These are phyloP conservation scores for Eutrema yunnanense DNA, from an alignment of 345 rosid genomes.

Conservation along the genomic window DNA sequence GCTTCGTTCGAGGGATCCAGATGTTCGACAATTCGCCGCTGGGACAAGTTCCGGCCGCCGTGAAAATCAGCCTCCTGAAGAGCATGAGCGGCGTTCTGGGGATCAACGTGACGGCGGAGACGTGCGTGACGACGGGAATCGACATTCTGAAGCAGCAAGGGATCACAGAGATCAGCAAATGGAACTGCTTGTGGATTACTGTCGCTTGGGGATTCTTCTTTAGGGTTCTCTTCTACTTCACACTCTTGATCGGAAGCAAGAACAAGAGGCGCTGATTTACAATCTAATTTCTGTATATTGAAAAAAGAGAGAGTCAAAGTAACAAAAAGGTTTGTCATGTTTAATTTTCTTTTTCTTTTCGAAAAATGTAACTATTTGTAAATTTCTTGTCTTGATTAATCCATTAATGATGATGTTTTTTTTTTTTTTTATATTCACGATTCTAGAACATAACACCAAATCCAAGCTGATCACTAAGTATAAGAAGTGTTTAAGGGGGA, in stretches of 20 bases:
- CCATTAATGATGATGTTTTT: background rate
- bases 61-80: constrained; percentile 45
- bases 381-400: background rate
- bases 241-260: constrained; percentile 78
- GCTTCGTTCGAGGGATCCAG: constrained; percentile 70
- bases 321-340: background rate
- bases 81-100: constrained; percentile 64
- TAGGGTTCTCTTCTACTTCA: constrained; percentile 65
- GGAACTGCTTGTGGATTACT: constrained; percentile 81
- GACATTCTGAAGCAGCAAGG: constrained; percentile 61
- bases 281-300: background rate
- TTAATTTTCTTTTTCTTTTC: background rate
- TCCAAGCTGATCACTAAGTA: background rate
- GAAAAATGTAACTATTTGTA: background rate
- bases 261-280: constrained; percentile 60
- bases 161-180: constrained; percentile 57
- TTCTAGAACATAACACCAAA: background rate
- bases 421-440: background rate
- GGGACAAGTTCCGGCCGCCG: constrained; percentile 35
- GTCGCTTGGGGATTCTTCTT: constrained; percentile 91
- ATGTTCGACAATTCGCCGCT: constrained; percentile 80
- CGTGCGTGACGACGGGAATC: constrained; percentile 67
- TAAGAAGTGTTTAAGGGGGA: background rate
- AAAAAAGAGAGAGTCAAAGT: background rate
- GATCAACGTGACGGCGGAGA: constrained; percentile 48